phyloP scores from a whole-genome alignment of 2,329 filamentous ascomycete species.

The Rhexocercosporidium sp. region DNA sequence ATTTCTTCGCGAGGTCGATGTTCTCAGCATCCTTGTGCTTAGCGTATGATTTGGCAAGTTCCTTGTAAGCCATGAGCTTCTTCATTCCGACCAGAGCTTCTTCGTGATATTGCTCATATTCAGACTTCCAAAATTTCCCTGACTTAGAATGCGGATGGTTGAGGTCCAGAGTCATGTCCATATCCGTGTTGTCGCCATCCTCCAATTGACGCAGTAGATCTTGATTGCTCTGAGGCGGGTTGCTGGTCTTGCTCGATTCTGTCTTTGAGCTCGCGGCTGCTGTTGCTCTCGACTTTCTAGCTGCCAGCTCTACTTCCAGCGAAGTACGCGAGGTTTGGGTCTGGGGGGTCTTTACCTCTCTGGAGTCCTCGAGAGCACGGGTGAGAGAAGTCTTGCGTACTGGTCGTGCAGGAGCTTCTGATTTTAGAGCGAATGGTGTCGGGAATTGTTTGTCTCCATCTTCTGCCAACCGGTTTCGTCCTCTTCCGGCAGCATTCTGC shows the following conservation, averaged over 20 bases:
- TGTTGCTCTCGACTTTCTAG: slow-evolving; percentile 1
- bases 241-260: slow-evolving; percentile 7
- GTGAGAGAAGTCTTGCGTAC: slow-evolving; percentile 51
- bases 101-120: slow-evolving; percentile 75
- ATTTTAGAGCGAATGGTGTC: slow-evolving; percentile 36
- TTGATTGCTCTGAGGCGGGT: slow-evolving; percentile 22
- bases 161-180: slow-evolving; percentile 71
- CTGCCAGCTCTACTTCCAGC: slow-evolving; percentile 10
- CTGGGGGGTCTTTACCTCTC: slow-evolving; percentile 37
- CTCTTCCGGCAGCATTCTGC: slow-evolving; percentile 17
- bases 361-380: slow-evolving; percentile 52
- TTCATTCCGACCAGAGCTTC: slow-evolving; percentile 76
- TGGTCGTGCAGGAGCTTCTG: slow-evolving; percentile 24
- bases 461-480: slow-evolving; percentile 39
- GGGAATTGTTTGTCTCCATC: slow-evolving; percentile 41
- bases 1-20: slow-evolving; percentile 65
- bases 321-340: slow-evolving; percentile 10
- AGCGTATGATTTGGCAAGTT: slow-evolving; percentile 78
- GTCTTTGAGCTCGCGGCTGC: not conserved
- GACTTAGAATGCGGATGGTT: slow-evolving; percentile 77
- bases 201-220: slow-evolving; percentile 25
- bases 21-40: slow-evolving; percentile 78
- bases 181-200: slow-evolving; percentile 49
- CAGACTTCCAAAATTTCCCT: slow-evolving; percentile 79
- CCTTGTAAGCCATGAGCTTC: slow-evolving; percentile 80